A percentile compares a stretch with the other conserved stretches of the same genome.
Evolutionary conservation across 2,329 filamentous ascomycete genomes (phyloP).

Genomic region (Cercospora sojina): DNA sequence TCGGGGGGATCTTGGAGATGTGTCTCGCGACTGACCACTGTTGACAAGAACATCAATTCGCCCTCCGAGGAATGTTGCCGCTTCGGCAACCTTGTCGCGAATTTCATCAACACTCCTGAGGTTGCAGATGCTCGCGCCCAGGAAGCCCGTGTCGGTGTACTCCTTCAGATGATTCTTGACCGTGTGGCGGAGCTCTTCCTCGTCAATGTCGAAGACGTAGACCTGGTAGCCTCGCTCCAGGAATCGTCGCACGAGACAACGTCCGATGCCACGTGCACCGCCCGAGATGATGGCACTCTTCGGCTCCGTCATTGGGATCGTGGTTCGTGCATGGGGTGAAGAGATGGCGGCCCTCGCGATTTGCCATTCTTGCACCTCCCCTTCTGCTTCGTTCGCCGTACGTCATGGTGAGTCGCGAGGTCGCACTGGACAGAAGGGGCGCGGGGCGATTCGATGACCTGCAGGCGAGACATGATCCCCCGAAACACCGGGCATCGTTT

Average conservation of each 20-base stretch:
- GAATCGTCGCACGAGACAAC: conserved; percentile 39
- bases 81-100: conserved; percentile 32
- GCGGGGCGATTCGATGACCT: neutral
- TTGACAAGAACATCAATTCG: conserved; percentile 44
- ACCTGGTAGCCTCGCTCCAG: conserved; percentile 41
- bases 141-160: conserved; percentile 22
- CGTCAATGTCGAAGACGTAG: conserved; percentile 43
- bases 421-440: neutral
- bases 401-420: conserved; percentile 3
- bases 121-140: conserved; percentile 34
- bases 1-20: too few species aligned
- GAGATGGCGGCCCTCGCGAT: neutral
- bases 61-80: conserved; percentile 37
- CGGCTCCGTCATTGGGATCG: conserved; percentile 5
- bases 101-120: conserved; percentile 38
- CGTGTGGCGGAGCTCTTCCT: conserved; percentile 41
- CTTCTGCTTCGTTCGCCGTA: neutral
- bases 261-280: conserved; percentile 39
- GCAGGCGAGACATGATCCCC: neutral
- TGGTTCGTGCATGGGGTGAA: neutral
- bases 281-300: conserved; percentile 33
- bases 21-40: conserved; percentile 31
- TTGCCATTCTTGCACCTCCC: neutral
- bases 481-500: neutral
- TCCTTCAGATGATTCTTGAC: conserved; percentile 32